phyloP scores from a whole-genome alignment of 2,329 filamentous ascomycete genomes.

The Aspergillus novoparasiticus region DNA sequence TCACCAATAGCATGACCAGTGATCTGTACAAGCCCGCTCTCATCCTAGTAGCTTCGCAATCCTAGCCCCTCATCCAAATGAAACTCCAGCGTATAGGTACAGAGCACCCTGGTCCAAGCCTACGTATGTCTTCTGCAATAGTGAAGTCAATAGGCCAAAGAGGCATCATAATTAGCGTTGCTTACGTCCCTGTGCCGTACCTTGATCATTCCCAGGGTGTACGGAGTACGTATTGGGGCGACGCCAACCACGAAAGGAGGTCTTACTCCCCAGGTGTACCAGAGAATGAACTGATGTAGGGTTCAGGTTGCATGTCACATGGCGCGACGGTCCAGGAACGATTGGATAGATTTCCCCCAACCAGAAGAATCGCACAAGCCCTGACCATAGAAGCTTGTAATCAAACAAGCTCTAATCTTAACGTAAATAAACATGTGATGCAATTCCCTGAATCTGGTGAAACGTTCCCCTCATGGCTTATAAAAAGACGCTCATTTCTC shows the following conservation, averaged over 20 bases:
- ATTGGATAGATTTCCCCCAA: background rate
- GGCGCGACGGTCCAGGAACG: background rate
- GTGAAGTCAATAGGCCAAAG: background rate
- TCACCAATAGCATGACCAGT: background rate
- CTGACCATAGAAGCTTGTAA: background rate
- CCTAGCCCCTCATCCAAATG: background rate
- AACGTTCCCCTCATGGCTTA: background rate
- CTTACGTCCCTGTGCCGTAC: background rate
- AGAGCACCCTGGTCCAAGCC: background rate
- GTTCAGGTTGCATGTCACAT: background rate
- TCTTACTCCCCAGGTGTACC: background rate
- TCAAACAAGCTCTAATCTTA: background rate
- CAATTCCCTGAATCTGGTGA: background rate
- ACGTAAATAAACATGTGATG: constrained; percentile 1
- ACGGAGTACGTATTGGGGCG: background rate
- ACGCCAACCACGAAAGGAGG: background rate
- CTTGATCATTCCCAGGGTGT: background rate
- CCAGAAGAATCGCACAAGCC: background rate
- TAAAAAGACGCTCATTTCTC: background rate
- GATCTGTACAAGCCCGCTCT: background rate
- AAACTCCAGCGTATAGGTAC: background rate
- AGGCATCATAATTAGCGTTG: background rate
- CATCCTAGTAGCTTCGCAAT: background rate
- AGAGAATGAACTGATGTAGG: background rate
- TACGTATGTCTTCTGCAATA: background rate